Base-by-base conservation (phyloP, 163 green algal species). In the Scenedesmus sp. region DNA sequence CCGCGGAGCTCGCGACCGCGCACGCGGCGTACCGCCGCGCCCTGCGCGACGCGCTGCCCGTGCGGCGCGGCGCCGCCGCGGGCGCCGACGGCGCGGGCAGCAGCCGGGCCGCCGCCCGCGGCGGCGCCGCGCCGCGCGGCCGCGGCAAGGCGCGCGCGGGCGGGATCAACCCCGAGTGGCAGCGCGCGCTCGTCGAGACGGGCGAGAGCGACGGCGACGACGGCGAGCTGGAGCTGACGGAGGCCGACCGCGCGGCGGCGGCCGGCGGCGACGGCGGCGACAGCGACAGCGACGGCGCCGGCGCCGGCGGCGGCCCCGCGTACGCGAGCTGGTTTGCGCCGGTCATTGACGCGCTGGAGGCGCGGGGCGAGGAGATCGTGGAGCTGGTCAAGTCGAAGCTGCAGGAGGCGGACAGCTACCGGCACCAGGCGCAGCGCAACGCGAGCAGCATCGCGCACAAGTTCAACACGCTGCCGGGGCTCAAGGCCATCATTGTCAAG, bases 401-500 rank as follows among this genome's bases (percentile, higher is more conserved):
- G 63, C 3, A 29, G 39, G 63, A 57, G 18, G 18, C 4, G 18
- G 80, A 22, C 11, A 57, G 74, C 57, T 75, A 84, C 60, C 20
- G n/a, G 70, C 34, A 34, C 34, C 33, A 58, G 36, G 53, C 69
- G 1, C 50, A 80, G 39, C n/a, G n/a, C n/a, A 89, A 87, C 57
- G 80, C 70, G 1, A 78, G 66, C 29, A 77, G n/a, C 80, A n/a
- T 85, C 2, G 72, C 56, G 1, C 70, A 78, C 63, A 70, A 73
- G 26, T 88, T 88, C 70, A 67, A 33, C 36, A 70, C 18, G n/a
- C 71, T 92, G 29, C 45, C 45, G 0, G 86, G 89, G 6, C 82
- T 93, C 42, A 80, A 93, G 81, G 34, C 90, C 53, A 56, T 93
- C 22, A 74, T 97, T 39, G 51, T 70, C 24, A 51, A 86, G n/a